Base-by-base conservation (phyloP, 805 yeast genomes). In the Pichia exigua region DNA sequence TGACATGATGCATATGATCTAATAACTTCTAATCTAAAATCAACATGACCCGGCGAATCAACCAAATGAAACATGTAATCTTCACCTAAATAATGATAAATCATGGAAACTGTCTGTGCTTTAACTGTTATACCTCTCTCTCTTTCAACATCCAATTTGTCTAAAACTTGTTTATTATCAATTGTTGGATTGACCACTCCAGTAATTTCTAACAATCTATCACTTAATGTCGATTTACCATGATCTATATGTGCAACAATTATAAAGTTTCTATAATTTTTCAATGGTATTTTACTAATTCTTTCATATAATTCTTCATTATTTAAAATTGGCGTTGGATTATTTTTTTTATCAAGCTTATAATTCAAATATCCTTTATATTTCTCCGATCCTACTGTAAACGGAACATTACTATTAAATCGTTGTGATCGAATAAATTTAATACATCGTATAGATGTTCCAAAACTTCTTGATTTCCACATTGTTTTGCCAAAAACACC, bases 11-110 rank as follows among this genome's bases (percentile, higher is more conserved):
- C 97, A 68, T 91, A 91, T 9, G 96, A 87, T 59, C 98, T 71
- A 4, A 95, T 82, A 1, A 92, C 99, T 61, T 92, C 99, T 10
- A 94, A 85, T 49, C 97, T 73, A 66, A 92, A 92, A 66, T 92
- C 99, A 32, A 94, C 98, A 65, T 92, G 99, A 0, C 99, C 99
- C 0, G 99, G 99, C 0, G 98, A 92, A 66, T 92, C 99, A 44
- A 94, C 97, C 44, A 92, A 72, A 71, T 92, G 97, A 45, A 92
- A 70, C 50, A 94, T 67, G 64, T 88, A 94, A 59, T 92, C 97
- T 59, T 79, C 72, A 2, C 81, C 79, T 10, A 79, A 73, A 57
- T 81, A 74, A 38, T 75, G 74, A 65, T 90, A 90, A 54, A 94
- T 75, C 97, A 92, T 94, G 0, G 96, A 78, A 61, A 96, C 92